phyloP scores from a whole-genome alignment of 2,329 filamentous ascomycete genomes.

The Aspergillus candidus region DNA sequence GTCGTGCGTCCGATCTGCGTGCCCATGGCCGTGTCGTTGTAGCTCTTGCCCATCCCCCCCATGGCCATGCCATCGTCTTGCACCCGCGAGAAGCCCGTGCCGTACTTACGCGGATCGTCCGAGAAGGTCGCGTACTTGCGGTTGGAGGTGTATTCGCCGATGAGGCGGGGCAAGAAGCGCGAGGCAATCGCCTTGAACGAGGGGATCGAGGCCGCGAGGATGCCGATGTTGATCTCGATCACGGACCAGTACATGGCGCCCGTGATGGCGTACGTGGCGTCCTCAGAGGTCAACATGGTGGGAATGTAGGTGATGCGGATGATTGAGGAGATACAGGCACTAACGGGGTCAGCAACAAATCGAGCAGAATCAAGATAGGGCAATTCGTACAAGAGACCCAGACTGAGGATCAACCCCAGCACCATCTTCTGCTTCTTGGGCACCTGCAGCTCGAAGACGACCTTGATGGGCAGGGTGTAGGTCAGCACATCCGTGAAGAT shows the following conservation, averaged over 20 bases:
- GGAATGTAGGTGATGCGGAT: slow-evolving; percentile 44
- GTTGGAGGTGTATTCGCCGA: slow-evolving; percentile 27
- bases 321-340: slow-evolving; percentile 43
- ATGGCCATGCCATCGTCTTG: slow-evolving; percentile 16
- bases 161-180: slow-evolving; percentile 40
- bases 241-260: slow-evolving; percentile 43
- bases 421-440: slow-evolving; percentile 43
- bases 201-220: slow-evolving; percentile 39
- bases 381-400: slow-evolving; percentile 42
- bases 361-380: not conserved
- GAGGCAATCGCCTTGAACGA: slow-evolving; percentile 38
- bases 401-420: slow-evolving; percentile 45
- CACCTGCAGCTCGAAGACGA: slow-evolving; percentile 43
- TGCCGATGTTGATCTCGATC: slow-evolving; percentile 39
- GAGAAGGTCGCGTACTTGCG: slow-evolving; percentile 22
- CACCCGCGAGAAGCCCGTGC: slow-evolving; percentile 24
- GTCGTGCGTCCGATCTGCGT: slow-evolving; percentile 20
- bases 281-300: slow-evolving; percentile 34
- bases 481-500: slow-evolving; percentile 54
- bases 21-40: slow-evolving; percentile 13
- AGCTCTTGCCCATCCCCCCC: slow-evolving; percentile 9
- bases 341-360: slow-evolving; percentile 11
- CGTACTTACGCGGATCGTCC: slow-evolving; percentile 12
- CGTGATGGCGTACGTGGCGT: slow-evolving; percentile 33
- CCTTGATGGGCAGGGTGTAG: slow-evolving; percentile 48